Percentiles rank a stretch among this genome's conserved stretches.
Evolutionary conservation across 2,329 filamentous ascomycete species (phyloP).

Genomic region (Bipolaris bicolor): DNA sequence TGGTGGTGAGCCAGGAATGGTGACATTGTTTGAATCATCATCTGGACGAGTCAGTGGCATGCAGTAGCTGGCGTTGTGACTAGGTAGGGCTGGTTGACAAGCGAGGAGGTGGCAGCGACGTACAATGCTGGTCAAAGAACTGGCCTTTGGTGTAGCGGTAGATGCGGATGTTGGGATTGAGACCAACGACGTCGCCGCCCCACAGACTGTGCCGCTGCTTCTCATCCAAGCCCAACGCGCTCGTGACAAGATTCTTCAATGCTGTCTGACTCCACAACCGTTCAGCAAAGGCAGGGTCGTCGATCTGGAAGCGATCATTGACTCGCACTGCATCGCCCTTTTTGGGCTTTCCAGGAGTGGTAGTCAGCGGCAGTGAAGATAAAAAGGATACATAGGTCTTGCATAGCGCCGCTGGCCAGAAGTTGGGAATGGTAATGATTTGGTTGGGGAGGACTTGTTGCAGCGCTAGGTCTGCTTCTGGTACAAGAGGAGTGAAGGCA

Average conservation of each 20-base stretch:
- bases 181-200: conserved; percentile 81
- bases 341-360: conserved; percentile 79
- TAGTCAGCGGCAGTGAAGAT: conserved; percentile 71
- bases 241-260: conserved; percentile 64
- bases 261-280: conserved; percentile 79
- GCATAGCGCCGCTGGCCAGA: conserved; percentile 78
- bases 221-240: conserved; percentile 33
- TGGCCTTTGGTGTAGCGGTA: conserved; percentile 87
- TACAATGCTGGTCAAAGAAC: conserved; percentile 93
- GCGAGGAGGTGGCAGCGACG: conserved; percentile 44
- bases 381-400: conserved; percentile 78
- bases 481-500: conserved; percentile 70
- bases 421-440: conserved; percentile 73
- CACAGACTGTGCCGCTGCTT: conserved; percentile 58
- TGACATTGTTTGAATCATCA: conserved; percentile 82
- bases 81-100: neutral
- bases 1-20: conserved; percentile 53
- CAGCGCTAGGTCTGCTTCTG: conserved; percentile 67
- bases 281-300: conserved; percentile 76
- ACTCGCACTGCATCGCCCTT: conserved; percentile 81
- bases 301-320: conserved; percentile 86
- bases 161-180: conserved; percentile 87
- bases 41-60: conserved; percentile 53
- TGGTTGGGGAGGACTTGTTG: conserved; percentile 66
- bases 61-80: too few species aligned